Conservation (phyloP, 2,329 filamentous ascomycete genomes). For the Colletotrichum shisoi region DNA sequence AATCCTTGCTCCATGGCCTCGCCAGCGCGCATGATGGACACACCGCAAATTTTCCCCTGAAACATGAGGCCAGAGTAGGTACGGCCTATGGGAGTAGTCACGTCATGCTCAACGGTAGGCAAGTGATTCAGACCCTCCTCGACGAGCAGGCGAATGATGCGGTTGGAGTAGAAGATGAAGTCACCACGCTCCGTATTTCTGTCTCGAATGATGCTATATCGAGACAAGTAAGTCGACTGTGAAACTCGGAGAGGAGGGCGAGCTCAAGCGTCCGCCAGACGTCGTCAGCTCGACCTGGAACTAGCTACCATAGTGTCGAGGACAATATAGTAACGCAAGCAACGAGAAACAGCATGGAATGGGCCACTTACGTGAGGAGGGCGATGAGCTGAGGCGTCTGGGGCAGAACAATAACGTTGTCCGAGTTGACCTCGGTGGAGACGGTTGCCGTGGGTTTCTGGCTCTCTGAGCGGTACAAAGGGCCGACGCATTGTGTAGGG, state of each 20-base stretch:
- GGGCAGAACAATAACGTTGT: constrained; percentile 87
- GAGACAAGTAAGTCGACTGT: constrained; percentile 35
- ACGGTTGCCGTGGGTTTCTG: constrained; percentile 89
- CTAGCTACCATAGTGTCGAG: constrained; percentile 27
- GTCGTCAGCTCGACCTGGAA: neutral
- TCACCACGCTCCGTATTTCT: constrained; percentile 89
- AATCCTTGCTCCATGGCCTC: constrained; percentile 99
- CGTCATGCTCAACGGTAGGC: constrained; percentile 84
- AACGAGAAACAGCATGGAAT: neutral
- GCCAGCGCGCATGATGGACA: constrained; percentile 97
- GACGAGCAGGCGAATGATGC: constrained; percentile 94
- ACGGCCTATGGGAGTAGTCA: constrained; percentile 89
- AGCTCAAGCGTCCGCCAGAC: neutral
- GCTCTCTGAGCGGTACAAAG: constrained; percentile 76
- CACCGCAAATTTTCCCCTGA: constrained; percentile 97
- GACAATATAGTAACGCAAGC: constrained; percentile 26
- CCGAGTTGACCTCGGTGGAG: constrained; percentile 79
- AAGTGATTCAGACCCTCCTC: constrained; percentile 98
- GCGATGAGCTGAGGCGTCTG: constrained; percentile 98
- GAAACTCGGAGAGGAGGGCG: neutral
- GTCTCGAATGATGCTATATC: constrained; percentile 87
- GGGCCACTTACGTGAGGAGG: constrained; percentile 81
- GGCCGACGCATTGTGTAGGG: constrained; percentile 74
- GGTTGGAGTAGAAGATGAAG: constrained; percentile 99
- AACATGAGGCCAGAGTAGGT: constrained; percentile 92